A percentile compares a stretch with the other conserved stretches of the same genome.
Evolutionary conservation across 176 grass and related monocot genomes (phyloP).

Genomic region (Cenchrus fungigraminus): DNA sequence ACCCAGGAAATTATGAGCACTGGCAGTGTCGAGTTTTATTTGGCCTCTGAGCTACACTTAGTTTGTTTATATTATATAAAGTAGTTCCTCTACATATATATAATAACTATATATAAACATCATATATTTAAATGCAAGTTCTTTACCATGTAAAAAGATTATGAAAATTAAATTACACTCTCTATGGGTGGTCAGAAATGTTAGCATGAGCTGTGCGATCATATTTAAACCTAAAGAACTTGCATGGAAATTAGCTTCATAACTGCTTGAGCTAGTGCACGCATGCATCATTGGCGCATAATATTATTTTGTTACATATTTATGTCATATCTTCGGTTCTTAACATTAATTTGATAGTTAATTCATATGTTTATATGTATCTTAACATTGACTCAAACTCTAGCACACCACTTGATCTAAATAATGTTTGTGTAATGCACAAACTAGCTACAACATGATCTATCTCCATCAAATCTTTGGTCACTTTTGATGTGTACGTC

Average conservation of each 20-base stretch:
- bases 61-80: too few species aligned
- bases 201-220: not conserved
- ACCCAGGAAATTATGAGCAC: too few species aligned
- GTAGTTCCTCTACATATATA: not conserved
- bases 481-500: constrained; percentile 36
- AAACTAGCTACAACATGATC: constrained; percentile 35
- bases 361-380: not conserved
- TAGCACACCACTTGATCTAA: constrained; percentile 12
- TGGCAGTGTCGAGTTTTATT: too few species aligned
- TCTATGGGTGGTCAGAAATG: too few species aligned
- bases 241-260: not conserved
- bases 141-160: not conserved
- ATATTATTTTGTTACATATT: not conserved
- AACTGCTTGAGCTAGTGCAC: not conserved
- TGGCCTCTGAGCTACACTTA: too few species aligned
- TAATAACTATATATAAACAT: not conserved
- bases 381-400: constrained; percentile 30
- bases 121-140: not conserved
- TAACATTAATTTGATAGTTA: not conserved
- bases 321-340: not conserved
- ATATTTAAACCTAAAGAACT: not conserved
- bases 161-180: not conserved
- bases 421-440: constrained; percentile 31
- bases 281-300: not conserved
- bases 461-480: constrained; percentile 33